Evolutionary conservation across 2,329 filamentous ascomycete species (phyloP).

Genomic region (Sphaceloma murrayae): DNA sequence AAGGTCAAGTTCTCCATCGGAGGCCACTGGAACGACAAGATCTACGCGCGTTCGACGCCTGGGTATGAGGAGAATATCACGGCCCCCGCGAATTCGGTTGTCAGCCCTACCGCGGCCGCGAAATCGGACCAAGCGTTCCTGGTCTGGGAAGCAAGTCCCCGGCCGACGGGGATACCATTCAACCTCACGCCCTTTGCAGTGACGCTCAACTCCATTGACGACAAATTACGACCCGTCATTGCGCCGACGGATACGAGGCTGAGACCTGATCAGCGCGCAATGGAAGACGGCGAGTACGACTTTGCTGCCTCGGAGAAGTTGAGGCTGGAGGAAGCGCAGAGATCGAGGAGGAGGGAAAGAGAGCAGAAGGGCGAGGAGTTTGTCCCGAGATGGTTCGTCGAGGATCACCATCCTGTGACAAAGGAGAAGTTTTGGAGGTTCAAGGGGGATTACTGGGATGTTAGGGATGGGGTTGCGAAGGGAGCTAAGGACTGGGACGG

Average conservation of each 20-base stretch:
- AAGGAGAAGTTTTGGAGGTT: constrained; percentile 88
- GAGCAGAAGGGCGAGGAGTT: constrained; percentile 77
- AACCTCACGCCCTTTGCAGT: constrained; percentile 95
- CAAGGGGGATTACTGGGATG: constrained; percentile 78
- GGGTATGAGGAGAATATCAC: constrained; percentile 70
- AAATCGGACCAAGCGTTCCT: constrained; percentile 65
- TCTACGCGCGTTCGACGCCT: constrained; percentile 86
- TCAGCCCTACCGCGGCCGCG: constrained; percentile 28
- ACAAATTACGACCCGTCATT: constrained; percentile 65
- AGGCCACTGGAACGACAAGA: constrained; percentile 93
- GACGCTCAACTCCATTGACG: constrained; percentile 83
- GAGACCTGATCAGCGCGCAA: constrained; percentile 87
- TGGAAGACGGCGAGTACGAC: constrained; percentile 98
- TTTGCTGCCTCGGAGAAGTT: constrained; percentile 90
- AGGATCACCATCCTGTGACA: constrained; percentile 62
- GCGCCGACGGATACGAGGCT: constrained; percentile 91
- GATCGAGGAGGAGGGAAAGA: constrained; percentile 60
- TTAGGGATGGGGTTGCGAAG: constrained; percentile 55
- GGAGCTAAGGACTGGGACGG: constrained; percentile 56
- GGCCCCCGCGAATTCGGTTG: constrained; percentile 27
- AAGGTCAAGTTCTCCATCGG: constrained; percentile 80
- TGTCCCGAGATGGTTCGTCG: constrained; percentile 73
- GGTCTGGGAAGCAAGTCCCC: constrained; percentile 80
- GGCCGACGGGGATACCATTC: constrained; percentile 81
- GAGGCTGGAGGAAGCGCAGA: constrained; percentile 82